These are phyloP conservation scores for Artemisia tridentata DNA, from an alignment of 129 eudicot genomes.

Conservation along the genomic window DNA sequence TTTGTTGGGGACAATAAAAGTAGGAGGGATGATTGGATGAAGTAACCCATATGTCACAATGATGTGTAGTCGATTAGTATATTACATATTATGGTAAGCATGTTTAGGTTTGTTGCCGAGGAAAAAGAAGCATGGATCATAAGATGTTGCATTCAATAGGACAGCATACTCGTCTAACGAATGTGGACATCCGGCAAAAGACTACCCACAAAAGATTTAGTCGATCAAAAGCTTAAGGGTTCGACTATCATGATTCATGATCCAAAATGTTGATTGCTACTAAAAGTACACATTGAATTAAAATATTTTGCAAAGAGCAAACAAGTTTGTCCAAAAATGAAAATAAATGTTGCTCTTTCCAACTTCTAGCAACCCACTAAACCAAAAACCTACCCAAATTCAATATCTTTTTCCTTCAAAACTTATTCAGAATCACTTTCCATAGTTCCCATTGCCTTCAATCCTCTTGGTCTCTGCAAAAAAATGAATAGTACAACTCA, in stretches of 20 bases:
- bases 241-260: not conserved
- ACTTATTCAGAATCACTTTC: slow-evolving; percentile 72
- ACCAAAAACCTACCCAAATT: slow-evolving; percentile 30
- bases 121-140: no score
- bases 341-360: slow-evolving; percentile 14
- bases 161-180: no score
- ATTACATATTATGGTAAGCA: no score
- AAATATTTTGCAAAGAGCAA: slow-evolving; percentile 1
- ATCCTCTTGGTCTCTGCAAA: slow-evolving; percentile 74
- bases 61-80: no score
- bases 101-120: no score
- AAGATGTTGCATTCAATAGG: no score
- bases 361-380: slow-evolving; percentile 21
- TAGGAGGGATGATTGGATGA: no score
- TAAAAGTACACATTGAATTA: slow-evolving; percentile 20
- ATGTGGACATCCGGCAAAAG: not conserved
- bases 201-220: not conserved
- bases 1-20: no score
- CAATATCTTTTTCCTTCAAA: slow-evolving; percentile 3
- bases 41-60: no score
- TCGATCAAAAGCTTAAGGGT: not conserved
- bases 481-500: slow-evolving; percentile 21
- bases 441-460: slow-evolving; percentile 78
- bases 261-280: slow-evolving; percentile 9
- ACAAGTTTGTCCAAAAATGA: slow-evolving; percentile 21